Conservation (phyloP, 208 protist genomes). For the Crithidia sp. region DNA sequence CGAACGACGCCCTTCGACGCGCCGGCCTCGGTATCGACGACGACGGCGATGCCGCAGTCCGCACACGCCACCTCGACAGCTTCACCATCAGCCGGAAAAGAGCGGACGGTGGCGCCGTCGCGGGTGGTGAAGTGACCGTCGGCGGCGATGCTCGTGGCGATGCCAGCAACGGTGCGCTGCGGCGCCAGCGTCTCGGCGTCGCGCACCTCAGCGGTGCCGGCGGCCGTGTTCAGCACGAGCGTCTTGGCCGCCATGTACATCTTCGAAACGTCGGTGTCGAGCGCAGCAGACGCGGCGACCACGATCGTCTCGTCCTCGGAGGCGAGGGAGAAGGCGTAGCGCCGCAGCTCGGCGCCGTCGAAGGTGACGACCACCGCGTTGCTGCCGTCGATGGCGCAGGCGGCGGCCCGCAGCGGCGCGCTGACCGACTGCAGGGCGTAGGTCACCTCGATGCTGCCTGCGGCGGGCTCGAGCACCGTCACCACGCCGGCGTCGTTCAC, state of each 20-base stretch:
- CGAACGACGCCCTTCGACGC: conserved; percentile 25
- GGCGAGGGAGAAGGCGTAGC: conserved; percentile 45
- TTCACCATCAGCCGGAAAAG: conserved; percentile 8
- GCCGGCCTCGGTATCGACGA: conserved; percentile 18
- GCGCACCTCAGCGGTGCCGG: conserved; percentile 15
- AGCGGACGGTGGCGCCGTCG: conserved; percentile 18
- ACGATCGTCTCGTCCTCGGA: conserved; percentile 44
- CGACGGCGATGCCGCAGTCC: conserved; percentile 28
- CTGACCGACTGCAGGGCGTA: conserved; percentile 33
- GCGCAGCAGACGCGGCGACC: conserved; percentile 1
- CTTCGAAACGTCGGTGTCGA: conserved; percentile 16
- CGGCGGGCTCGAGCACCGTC: conserved; percentile 52
- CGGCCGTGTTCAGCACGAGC: conserved; percentile 27
- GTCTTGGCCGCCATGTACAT: conserved; percentile 21
- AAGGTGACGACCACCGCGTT: conserved; percentile 38
- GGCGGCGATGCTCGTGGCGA: conserved; percentile 26
- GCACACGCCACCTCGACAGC: conserved; percentile 24
- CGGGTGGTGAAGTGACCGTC: conserved; percentile 40
- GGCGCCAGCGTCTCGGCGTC: conserved; percentile 19
- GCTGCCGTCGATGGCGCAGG: conserved; percentile 44
- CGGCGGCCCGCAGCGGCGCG: conserved; percentile 21
- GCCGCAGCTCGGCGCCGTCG: conserved; percentile 28
- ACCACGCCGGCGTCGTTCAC: conserved; percentile 52
- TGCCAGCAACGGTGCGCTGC: conserved; percentile 22
- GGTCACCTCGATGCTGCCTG: conserved; percentile 61